Evolutionary conservation across 73 alveolate genomes (phyloP), one percentile per base, ranked within the genome.

Genomic region (Paramecium octaurelia): DNA sequence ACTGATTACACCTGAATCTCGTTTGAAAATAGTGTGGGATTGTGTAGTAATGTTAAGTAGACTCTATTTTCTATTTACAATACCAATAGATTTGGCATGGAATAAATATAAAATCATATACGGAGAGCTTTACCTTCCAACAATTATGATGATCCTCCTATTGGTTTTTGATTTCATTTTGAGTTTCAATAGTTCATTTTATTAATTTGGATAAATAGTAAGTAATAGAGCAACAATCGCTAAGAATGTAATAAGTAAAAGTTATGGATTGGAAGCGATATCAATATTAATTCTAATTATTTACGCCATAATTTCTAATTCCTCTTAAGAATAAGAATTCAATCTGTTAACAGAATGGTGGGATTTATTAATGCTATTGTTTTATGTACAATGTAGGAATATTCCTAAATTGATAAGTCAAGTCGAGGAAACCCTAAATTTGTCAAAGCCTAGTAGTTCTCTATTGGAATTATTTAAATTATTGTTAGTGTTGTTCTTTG

Each of bases 61-160:
- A 40, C 31, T 77, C 3, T 77, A 77, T 43, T 77, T 77, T 40
- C 44, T 77, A 46, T 77, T 77, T 43, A 60, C 50, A 21, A 77
- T 77, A 4, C 90, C 90, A 11, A 40, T 77, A 8, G 90, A 77
- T 43, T 46, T 77, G n/a, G 69, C 90, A 77, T 77, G 90, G 90
- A 18, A 23, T 43, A 14, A 77, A 18, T 24, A 20, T 11, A 8
- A 43, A 12, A 18, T 77, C 42, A 77, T 77, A 24, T 77, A 40
- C 43, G 71, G 71, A 10, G 14, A 29, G n/a, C 24, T 77, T 1
- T 77, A 43, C 8, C 34, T 21, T 40, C 71, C 69, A 10, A 42
- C 90, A 6, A 40, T 77, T 8, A 6, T 43, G 0, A 43, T 77
- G 75, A 77, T 77, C 4, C 8, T 77, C 8, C 24, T 77, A n/a